Percentiles rank a stretch among this genome's conserved stretches.
These are phyloP conservation scores for Euphorbia celastroides DNA, from an alignment of 441 rosid species.

Conservation along the genomic window DNA sequence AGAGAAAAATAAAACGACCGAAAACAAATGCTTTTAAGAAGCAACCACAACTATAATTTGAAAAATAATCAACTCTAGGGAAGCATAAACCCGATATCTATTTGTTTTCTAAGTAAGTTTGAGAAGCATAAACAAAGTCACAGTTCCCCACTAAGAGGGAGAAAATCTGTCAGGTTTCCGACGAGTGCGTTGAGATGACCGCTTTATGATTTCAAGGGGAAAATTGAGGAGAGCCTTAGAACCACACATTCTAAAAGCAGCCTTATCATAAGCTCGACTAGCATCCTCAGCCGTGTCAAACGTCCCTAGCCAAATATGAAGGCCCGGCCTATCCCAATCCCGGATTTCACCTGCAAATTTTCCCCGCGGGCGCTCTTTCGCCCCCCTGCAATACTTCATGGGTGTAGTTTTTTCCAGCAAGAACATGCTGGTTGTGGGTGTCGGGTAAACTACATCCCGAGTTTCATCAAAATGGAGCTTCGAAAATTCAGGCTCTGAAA, in stretches of 20 bases:
- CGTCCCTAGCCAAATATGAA: conserved; percentile 58
- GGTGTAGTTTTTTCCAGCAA: conserved; percentile 24
- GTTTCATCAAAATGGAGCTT: conserved; percentile 6
- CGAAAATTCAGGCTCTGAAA: conserved; percentile 8
- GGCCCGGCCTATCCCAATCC: conserved; percentile 42
- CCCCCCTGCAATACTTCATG: conserved; percentile 63
- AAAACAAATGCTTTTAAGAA: too few relatives aligned
- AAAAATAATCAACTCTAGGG: background rate
- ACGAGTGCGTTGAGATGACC: background rate
- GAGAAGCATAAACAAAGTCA: too few relatives aligned
- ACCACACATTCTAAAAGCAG: conserved; percentile 62
- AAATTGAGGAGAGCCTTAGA: conserved; percentile 61
- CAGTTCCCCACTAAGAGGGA: too few relatives aligned
- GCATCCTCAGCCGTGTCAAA: conserved; percentile 58
- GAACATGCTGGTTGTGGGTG: conserved; percentile 20
- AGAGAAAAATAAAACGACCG: too few relatives aligned
- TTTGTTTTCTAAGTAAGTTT: too few relatives aligned
- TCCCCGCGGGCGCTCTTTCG: conserved; percentile 66
- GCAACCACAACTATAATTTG: background rate
- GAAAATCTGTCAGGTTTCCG: too few relatives aligned
- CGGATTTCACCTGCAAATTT: conserved; percentile 67
- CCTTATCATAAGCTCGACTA: conserved; percentile 59
- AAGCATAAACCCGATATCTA: background rate
- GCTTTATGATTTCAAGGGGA: conserved; percentile 34
- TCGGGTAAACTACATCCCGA: conserved; percentile 8